Base-by-base conservation (phyloP, 176 grass and related monocot genomes). In the Oryza coarctata region DNA sequence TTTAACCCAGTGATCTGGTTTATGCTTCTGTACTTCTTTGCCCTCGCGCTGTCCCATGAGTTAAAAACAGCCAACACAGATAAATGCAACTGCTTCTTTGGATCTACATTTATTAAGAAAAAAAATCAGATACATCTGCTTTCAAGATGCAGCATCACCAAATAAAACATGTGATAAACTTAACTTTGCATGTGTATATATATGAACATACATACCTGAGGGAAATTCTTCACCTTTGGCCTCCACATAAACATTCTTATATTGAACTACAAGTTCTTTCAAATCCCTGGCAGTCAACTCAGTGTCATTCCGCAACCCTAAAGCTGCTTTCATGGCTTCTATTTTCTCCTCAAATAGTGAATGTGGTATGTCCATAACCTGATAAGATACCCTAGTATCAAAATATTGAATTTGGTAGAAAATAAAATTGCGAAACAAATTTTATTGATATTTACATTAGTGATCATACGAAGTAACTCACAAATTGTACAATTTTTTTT, bases 1-100 rank as follows among this genome's bases (percentile, higher is more conserved):
- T 36, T 83, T 10, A 99, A 78, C 34, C 93, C 91, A 3, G 83
- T 95, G 82, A 99, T 99, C 80, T 90, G 71, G 75, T 99, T 99
- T 9, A 99, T 99, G 89, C 83, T 90, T 81, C 97, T 86, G 80
- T 96, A 99, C 86, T 99, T 99, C 2, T 85, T 99, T 0, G 97
- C 97, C 12, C 97, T 89, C 0, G 87, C 49, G 14, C 97, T 99
- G 31, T 99, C 97, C 97, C 97, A 99, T 1, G 97, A 99, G 62
- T 96, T 63, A 6, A 99, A 99, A 49, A 96, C 93, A 5, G 97
- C 97, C 22, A 92, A 27, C 73, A 96, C 89, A 0, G 97, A 80
- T 7, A 99, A 22, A 60, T 89, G 80, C 82, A 96, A 26, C 34
- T 99, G 97, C 83, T 82, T 88, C 83, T 85, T 94, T 10, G 93